phyloP scores from a whole-genome alignment of 2,329 filamentous ascomycete species.

The Blumeriella jaapii region DNA sequence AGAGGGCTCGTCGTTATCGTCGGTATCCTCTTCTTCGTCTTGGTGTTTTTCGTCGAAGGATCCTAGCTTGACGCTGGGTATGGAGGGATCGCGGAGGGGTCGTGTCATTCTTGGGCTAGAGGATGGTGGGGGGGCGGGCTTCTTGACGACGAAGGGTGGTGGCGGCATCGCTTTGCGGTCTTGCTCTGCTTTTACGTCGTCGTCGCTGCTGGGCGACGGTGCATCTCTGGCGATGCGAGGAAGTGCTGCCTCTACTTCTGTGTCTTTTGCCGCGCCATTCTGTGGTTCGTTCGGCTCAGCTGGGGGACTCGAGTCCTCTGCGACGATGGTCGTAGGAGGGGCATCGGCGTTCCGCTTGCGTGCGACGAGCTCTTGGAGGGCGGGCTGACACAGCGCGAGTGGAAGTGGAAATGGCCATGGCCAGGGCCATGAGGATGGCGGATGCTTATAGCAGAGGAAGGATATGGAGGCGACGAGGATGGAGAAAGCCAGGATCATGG shows the following conservation, averaged over 20 bases:
- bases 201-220: too few relatives aligned
- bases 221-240: too few relatives aligned
- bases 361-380: slow-evolving; percentile 5
- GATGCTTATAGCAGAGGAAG: slow-evolving; percentile 43
- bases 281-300: neutral
- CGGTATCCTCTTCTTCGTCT: slow-evolving; percentile 7
- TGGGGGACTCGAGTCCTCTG: slow-evolving; percentile 1
- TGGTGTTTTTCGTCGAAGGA: slow-evolving; percentile 3
- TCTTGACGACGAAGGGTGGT: slow-evolving; percentile 20
- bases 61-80: slow-evolving; percentile 14
- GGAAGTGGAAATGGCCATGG: too few relatives aligned
- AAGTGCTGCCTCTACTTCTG: too few relatives aligned
- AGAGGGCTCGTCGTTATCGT: slow-evolving; percentile 21
- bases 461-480: slow-evolving; percentile 50
- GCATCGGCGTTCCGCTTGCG: slow-evolving; percentile 9
- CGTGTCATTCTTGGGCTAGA: slow-evolving; percentile 37
- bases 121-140: slow-evolving; percentile 30
- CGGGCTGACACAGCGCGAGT: slow-evolving; percentile 20
- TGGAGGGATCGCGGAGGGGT: slow-evolving; percentile 5
- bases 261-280: neutral
- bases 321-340: slow-evolving; percentile 3
- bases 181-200: slow-evolving; percentile 13
- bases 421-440: slow-evolving; percentile 37
- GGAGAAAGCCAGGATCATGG: slow-evolving; percentile 49
- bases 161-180: slow-evolving; percentile 32